Percentiles rank a stretch among this genome's conserved stretches.
These are phyloP conservation scores for Exophiala bonariae DNA, from an alignment of 2,329 filamentous ascomycete species.

Conservation along the genomic window DNA sequence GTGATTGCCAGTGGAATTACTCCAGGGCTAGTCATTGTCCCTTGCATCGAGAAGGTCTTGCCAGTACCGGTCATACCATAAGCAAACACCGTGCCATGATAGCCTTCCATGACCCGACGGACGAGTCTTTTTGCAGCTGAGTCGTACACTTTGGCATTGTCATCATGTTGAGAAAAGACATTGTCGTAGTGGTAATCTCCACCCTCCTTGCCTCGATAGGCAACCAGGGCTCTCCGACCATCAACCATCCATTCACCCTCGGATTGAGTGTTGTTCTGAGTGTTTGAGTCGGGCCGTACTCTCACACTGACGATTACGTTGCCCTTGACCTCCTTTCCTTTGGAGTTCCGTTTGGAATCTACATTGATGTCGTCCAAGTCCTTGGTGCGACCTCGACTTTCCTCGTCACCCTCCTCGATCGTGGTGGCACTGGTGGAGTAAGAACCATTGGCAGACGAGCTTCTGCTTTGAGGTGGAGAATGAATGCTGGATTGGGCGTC, in stretches of 20 bases:
- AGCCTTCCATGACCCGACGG: slow-evolving; percentile 96
- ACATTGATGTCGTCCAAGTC: slow-evolving; percentile 30
- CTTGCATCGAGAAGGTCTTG: slow-evolving; percentile 99
- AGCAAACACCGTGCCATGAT: slow-evolving; percentile 89
- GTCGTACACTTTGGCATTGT: slow-evolving; percentile 94
- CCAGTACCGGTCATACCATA: slow-evolving; percentile 99
- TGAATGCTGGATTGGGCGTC: slow-evolving; percentile 75
- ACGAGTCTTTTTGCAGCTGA: slow-evolving; percentile 90
- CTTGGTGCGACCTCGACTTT: slow-evolving; percentile 34
- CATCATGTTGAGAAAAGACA: slow-evolving; percentile 90
- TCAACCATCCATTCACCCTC: slow-evolving; percentile 93
- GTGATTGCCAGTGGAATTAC: slow-evolving; percentile 97
- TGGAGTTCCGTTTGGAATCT: slow-evolving; percentile 35
- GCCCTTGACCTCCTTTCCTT: slow-evolving; percentile 73
- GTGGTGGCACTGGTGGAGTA: slow-evolving; percentile 89
- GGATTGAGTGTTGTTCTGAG: slow-evolving; percentile 60
- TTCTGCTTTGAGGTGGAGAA: slow-evolving; percentile 84
- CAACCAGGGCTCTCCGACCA: slow-evolving; percentile 75
- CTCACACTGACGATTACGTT: slow-evolving; percentile 96
- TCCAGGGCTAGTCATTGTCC: slow-evolving; percentile 89
- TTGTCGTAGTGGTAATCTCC: slow-evolving; percentile 97
- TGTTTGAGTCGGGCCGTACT: slow-evolving; percentile 77
- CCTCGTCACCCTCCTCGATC: slow-evolving; percentile 75
- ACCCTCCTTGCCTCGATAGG: slow-evolving; percentile 83
- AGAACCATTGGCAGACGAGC: slow-evolving; percentile 87